Percentiles rank a stretch among this genome's conserved stretches.
These are phyloP conservation scores for Phytophthora kernoviae DNA, from an alignment of 352 stramenopile species.

Conservation along the genomic window DNA sequence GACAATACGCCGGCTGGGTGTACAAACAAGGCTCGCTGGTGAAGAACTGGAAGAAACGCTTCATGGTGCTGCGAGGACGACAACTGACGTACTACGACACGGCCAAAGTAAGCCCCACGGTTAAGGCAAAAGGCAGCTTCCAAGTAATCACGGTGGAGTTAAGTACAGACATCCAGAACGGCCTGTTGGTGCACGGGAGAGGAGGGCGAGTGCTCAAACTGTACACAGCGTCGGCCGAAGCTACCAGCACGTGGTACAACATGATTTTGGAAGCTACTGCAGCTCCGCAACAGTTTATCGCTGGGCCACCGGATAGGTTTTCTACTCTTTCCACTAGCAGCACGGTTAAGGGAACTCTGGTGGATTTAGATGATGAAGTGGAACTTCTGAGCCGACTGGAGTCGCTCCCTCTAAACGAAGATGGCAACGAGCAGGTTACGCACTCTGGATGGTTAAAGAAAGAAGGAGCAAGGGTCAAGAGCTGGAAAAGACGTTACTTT, in stretches of 20 bases:
- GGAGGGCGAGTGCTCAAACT: constrained; percentile 86
- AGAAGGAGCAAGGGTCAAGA: constrained; percentile 78
- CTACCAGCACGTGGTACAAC: constrained; percentile 73
- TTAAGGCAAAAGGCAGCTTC: constrained; percentile 82
- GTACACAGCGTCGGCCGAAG: constrained; percentile 81
- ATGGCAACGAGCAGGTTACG: constrained; percentile 45
- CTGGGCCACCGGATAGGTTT: constrained; percentile 33
- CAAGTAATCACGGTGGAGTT: constrained; percentile 87
- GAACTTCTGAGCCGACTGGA: constrained; percentile 62
- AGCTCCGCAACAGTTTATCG: constrained; percentile 23
- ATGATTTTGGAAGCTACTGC: constrained; percentile 74
- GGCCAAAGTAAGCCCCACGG: constrained; percentile 51
- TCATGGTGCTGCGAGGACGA: constrained; percentile 81
- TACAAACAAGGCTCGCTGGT: constrained; percentile 86
- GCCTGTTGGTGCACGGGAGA: constrained; percentile 76
- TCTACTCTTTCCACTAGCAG: constrained; percentile 49
- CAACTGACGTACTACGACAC: constrained; percentile 89
- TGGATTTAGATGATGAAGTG: constrained; percentile 61
- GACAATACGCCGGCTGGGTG: constrained; percentile 77
- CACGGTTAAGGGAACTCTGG: constrained; percentile 3
- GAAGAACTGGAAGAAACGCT: constrained; percentile 88
- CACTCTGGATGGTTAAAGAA: constrained; percentile 86
- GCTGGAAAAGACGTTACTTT: constrained; percentile 85
- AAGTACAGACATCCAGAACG: constrained; percentile 83
- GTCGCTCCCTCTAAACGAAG: constrained; percentile 55